Evolutionary conservation across 176 grass and related monocot genomes (phyloP).

Genomic region (Ampelocalamus luodianensis): DNA sequence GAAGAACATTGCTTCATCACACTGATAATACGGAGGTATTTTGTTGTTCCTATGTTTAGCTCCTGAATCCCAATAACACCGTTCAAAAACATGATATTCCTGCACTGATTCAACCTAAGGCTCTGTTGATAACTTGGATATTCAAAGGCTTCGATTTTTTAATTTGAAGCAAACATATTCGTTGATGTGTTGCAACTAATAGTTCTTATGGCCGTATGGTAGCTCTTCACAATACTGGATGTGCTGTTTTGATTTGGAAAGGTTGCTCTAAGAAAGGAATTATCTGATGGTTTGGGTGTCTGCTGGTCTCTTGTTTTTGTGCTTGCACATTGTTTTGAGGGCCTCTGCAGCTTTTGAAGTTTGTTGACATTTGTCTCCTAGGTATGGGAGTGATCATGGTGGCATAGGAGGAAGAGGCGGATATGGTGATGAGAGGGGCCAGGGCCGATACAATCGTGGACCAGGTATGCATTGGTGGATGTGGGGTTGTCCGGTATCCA

Average conservation of each 20-base stretch:
- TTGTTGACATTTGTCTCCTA: slow-evolving; percentile 17
- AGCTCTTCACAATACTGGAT: background rate
- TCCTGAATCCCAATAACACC: slow-evolving; percentile 15
- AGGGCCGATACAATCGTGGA: slow-evolving; percentile 67
- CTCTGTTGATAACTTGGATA: background rate
- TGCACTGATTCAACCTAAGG: background rate
- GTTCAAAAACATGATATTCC: background rate
- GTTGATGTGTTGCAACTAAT: background rate
- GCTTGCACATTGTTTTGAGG: background rate
- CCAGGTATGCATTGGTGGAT: slow-evolving; percentile 47
- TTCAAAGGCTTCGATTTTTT: background rate
- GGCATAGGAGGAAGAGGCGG: slow-evolving; percentile 60
- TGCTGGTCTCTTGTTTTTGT: background rate
- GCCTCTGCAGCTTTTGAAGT: background rate
- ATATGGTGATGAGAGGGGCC: slow-evolving; percentile 63
- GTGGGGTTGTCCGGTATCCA: slow-evolving; percentile 9
- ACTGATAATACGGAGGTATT: background rate
- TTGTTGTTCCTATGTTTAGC: background rate
- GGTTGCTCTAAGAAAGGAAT: background rate
- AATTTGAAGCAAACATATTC: background rate
- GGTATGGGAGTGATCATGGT: slow-evolving; percentile 68
- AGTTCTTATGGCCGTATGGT: background rate
- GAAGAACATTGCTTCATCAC: background rate
- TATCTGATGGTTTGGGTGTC: slow-evolving; percentile 10
- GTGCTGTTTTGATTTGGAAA: background rate